Conservation (phyloP, 2,329 filamentous ascomycete species). For the Truncatella angustata region DNA sequence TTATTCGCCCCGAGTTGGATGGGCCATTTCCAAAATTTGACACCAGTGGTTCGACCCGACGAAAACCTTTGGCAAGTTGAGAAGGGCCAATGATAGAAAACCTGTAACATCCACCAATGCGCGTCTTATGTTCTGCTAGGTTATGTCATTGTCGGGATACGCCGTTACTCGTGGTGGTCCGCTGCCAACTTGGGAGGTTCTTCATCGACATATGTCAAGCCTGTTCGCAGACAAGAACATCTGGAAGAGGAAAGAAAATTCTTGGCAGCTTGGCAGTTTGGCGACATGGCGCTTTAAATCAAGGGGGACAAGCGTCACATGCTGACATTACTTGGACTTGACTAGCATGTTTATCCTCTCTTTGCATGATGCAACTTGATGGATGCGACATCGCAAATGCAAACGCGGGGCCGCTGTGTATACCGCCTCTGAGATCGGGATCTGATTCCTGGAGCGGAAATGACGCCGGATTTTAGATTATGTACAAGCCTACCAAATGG, state of each 20-base stretch:
- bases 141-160: too few species aligned
- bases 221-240: too few species aligned
- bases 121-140: too few species aligned
- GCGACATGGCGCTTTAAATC: neutral
- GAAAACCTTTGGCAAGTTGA: too few species aligned
- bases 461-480: neutral
- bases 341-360: neutral
- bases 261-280: constrained; percentile 6
- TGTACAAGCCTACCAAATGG: neutral
- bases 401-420: neutral
- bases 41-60: too few species aligned
- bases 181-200: too few species aligned
- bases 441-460: neutral
- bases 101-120: too few species aligned
- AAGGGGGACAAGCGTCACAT: neutral
- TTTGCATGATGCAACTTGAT: neutral
- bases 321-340: neutral
- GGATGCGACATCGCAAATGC: neutral
- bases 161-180: too few species aligned
- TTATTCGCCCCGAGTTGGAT: too few species aligned
- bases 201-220: too few species aligned
- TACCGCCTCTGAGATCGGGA: neutral
- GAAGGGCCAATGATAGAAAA: too few species aligned
- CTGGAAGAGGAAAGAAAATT: neutral
- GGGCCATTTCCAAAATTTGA: too few species aligned